Conservation (phyloP, 805 yeast species). For the Candida succiphila region DNA sequence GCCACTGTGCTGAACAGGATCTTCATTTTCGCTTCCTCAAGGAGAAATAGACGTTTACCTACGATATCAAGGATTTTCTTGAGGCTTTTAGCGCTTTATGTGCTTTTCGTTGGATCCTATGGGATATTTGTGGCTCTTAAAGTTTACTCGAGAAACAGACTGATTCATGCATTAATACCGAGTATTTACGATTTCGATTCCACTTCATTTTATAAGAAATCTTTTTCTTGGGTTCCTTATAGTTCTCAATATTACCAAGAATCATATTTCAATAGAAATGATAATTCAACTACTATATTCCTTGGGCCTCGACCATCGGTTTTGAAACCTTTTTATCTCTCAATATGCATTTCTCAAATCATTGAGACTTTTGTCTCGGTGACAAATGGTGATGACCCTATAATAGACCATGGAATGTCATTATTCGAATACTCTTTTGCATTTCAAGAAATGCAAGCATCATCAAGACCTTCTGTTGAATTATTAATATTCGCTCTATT, state of each 20-base stretch:
- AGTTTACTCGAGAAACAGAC: constrained; percentile 5
- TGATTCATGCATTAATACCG: constrained; percentile 1
- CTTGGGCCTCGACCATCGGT: constrained; percentile 37
- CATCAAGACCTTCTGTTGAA: constrained; percentile 41
- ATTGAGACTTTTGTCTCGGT: constrained; percentile 57
- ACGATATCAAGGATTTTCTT: constrained; percentile 20
- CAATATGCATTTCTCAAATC: constrained; percentile 52
- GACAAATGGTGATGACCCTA: constrained; percentile 44
- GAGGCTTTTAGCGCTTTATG: constrained; percentile 26
- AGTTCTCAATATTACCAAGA: constrained; percentile 11
- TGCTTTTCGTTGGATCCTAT: constrained; percentile 22
- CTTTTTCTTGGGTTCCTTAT: constrained; percentile 20
- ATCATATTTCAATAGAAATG: neutral
- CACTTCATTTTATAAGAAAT: constrained; percentile 9
- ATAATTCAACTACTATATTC: constrained; percentile 12
- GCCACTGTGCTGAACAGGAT: constrained; percentile 51
- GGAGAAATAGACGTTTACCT: constrained; percentile 29
- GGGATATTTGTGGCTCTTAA: constrained; percentile 26
- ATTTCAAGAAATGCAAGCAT: constrained; percentile 58
- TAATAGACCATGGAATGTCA: constrained; percentile 59
- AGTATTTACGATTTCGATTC: constrained; percentile 15
- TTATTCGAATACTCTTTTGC: constrained; percentile 69
- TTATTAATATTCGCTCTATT: constrained; percentile 41
- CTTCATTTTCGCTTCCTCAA: constrained; percentile 43
- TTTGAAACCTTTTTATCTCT: constrained; percentile 48